These are phyloP conservation scores for Carnegiea gigantea DNA, from an alignment of 179 eudicot species.

Conservation along the genomic window DNA sequence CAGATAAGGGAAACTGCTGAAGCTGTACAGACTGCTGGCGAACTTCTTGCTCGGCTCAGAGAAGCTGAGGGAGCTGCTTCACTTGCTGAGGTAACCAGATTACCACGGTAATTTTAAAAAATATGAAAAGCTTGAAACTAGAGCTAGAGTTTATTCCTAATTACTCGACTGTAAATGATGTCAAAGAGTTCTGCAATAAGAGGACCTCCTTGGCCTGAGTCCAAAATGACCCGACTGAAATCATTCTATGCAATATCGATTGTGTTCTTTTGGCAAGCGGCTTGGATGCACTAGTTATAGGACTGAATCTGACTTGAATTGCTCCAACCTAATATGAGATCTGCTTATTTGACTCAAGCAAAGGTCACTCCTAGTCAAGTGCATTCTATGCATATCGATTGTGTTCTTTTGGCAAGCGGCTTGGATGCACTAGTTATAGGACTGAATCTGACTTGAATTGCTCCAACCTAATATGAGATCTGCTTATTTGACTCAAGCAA, in stretches of 20 bases:
- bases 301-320: neutral
- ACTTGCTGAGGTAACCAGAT: conserved; percentile 63
- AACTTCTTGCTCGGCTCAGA: conserved; percentile 80
- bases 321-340: neutral
- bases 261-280: neutral
- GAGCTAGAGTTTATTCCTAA: neutral
- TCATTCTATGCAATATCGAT: neutral
- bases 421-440: neutral
- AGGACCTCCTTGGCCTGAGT: neutral
- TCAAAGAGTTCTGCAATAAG: too few relatives aligned
- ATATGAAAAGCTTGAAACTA: neutral
- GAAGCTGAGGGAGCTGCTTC: conserved; percentile 94
- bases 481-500: too few relatives aligned
- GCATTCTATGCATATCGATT: too few relatives aligned
- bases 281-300: neutral
- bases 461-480: neutral
- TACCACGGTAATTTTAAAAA: neutral
- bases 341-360: too few relatives aligned
- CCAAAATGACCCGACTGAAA: neutral
- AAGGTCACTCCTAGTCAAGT: too few relatives aligned
- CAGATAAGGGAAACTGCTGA: conserved; percentile 95
- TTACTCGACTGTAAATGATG: too few relatives aligned
- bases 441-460: neutral
- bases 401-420: neutral
- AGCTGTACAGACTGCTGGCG: conserved; percentile 97